These are phyloP conservation scores for Phytophthora quininea DNA, from an alignment of 352 stramenopile genomes.

Conservation along the genomic window DNA sequence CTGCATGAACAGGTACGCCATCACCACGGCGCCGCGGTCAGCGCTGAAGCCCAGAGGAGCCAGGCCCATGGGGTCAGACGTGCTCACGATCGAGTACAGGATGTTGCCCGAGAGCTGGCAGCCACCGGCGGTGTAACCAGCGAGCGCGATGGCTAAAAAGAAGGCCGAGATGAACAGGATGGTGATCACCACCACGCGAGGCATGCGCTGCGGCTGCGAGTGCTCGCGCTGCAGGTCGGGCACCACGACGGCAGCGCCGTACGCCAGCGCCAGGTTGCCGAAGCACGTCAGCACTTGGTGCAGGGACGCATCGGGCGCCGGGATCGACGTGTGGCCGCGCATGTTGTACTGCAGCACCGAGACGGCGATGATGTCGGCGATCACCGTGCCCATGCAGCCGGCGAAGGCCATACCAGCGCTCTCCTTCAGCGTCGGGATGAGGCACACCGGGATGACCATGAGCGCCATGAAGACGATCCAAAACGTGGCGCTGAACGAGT, in stretches of 20 bases:
- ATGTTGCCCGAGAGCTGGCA: conserved; percentile 66
- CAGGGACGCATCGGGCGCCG: conserved; percentile 41
- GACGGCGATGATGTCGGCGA: conserved; percentile 52
- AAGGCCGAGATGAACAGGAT: conserved; percentile 54
- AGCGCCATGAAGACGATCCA: conserved; percentile 66
- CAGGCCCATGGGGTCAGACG: conserved; percentile 26
- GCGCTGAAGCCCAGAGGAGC: conserved; percentile 51
- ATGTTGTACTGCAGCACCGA: conserved; percentile 51
- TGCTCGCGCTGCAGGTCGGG: conserved; percentile 59
- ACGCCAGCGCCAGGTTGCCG: conserved; percentile 55
- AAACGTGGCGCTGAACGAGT: conserved; percentile 39
- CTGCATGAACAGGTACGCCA: conserved; percentile 67
- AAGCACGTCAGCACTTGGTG: conserved; percentile 56
- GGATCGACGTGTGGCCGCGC: conserved; percentile 44
- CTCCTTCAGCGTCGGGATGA: conserved; percentile 61
- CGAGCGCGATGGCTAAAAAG: conserved; percentile 47
- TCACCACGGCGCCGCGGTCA: conserved; percentile 48
- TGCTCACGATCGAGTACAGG: conserved; percentile 58
- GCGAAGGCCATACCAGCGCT: conserved; percentile 50
- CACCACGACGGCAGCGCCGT: conserved; percentile 60
- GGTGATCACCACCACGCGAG: conserved; percentile 55
- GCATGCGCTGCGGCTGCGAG: conserved; percentile 55
- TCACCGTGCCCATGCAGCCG: conserved; percentile 49
- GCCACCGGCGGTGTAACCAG: conserved; percentile 49
- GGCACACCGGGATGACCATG: conserved; percentile 43